These are phyloP conservation scores for Trametes pubescens DNA, from an alignment of 1,284 basidiomycete species.

Conservation along the genomic window DNA sequence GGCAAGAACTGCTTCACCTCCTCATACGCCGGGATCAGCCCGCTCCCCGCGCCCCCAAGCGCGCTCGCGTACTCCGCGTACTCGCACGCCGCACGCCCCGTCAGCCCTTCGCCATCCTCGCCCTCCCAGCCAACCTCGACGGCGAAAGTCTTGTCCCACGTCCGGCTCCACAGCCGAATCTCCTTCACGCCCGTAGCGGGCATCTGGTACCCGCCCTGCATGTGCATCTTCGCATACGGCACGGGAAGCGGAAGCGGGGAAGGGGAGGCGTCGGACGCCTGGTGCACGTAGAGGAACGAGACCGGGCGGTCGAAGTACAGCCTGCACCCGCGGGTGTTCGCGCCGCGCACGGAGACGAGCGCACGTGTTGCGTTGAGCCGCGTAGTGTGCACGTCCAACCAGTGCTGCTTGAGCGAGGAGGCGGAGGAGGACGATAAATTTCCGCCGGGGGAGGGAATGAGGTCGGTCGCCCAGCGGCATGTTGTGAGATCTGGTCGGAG, in stretches of 20 bases:
- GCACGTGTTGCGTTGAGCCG: conserved; percentile 46
- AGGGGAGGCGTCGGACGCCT: conserved; percentile 28
- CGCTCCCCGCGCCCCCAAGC: conserved; percentile 50
- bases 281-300: conserved; percentile 47
- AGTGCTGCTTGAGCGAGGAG: conserved; percentile 24
- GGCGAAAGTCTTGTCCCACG: conserved; percentile 68
- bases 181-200: conserved; percentile 51
- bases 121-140: conserved; percentile 62
- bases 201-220: conserved; percentile 57
- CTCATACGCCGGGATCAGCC: conserved; percentile 75
- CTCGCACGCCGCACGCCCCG: conserved; percentile 68
- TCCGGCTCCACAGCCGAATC: conserved; percentile 71
- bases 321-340: conserved; percentile 70
- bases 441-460: conserved; percentile 45
- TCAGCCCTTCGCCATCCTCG: conserved; percentile 41
- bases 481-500: conserved; percentile 43
- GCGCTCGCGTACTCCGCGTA: conserved; percentile 76
- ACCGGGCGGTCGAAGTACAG: conserved; percentile 66
- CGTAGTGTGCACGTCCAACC: conserved; percentile 41
- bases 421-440: conserved; percentile 9
- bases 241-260: not conserved
- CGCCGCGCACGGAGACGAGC: conserved; percentile 52
- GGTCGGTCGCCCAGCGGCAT: conserved; percentile 46
- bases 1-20: conserved; percentile 74
- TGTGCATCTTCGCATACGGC: conserved; percentile 42